phyloP scores from a whole-genome alignment of 495 filamentous ascomycete species.

The Penicillium chermesinum region DNA sequence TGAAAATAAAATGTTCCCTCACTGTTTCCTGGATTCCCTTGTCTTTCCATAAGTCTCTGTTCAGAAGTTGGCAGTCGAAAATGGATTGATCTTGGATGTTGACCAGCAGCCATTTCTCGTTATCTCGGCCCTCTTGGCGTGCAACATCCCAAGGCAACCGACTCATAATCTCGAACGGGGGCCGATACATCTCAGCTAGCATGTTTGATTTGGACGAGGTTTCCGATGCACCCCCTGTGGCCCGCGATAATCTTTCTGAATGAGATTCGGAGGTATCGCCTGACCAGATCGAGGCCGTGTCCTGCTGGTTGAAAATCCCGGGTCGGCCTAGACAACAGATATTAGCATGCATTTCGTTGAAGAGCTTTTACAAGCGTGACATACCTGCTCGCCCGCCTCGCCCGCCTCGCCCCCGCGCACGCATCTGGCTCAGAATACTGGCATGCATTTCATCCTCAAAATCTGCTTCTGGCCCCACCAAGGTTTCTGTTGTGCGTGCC shows the following conservation, averaged over 20 bases:
- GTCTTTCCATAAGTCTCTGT: constrained; percentile 94
- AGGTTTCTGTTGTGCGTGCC: constrained; percentile 82
- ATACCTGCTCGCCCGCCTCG: too few species aligned
- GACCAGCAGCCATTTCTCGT: constrained; percentile 88
- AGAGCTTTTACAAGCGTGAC: too few species aligned
- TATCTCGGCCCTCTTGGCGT: constrained; percentile 74
- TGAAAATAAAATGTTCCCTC: constrained; percentile 87
- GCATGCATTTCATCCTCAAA: constrained; percentile 56
- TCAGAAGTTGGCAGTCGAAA: constrained; percentile 88
- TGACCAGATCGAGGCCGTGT: constrained; percentile 69
- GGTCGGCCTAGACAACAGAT: constrained; percentile 41
- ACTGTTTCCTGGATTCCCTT: constrained; percentile 69
- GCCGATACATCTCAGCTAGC: constrained; percentile 85
- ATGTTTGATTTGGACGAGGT: constrained; percentile 62
- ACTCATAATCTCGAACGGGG: constrained; percentile 82
- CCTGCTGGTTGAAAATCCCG: constrained; percentile 83
- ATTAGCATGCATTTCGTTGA: not conserved
- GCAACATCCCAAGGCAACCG: constrained; percentile 71
- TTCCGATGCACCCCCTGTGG: constrained; percentile 71
- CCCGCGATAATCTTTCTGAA: constrained; percentile 49
- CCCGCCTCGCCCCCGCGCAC: constrained; percentile 45
- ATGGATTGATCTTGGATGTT: constrained; percentile 90
- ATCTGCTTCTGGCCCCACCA: constrained; percentile 67
- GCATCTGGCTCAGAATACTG: constrained; percentile 62
- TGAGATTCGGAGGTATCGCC: constrained; percentile 46